Percentiles rank a stretch among this genome's conserved stretches.
These are phyloP conservation scores for Moniliella sp. DNA, from an alignment of 1,284 basidiomycete genomes.

Conservation along the genomic window DNA sequence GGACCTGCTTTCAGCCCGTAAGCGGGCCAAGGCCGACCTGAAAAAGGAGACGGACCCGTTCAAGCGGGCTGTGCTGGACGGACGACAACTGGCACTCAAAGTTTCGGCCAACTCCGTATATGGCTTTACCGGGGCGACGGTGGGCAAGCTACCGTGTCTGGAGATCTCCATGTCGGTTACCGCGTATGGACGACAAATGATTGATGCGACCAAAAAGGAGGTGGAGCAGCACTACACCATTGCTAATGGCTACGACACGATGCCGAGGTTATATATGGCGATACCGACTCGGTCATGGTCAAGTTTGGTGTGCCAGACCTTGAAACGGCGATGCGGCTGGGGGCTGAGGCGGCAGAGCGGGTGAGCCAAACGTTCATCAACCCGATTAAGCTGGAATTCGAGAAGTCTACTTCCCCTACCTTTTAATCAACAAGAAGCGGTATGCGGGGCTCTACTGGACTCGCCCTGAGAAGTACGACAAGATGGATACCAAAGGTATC, in stretches of 20 bases:
- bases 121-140: constrained; percentile 31
- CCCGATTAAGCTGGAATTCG: constrained; percentile 33
- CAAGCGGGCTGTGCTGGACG: constrained; percentile 30
- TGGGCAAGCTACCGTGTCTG: constrained; percentile 30
- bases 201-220: constrained; percentile 25
- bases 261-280: constrained; percentile 30
- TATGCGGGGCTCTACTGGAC: constrained; percentile 34
- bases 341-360: constrained; percentile 76
- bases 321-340: constrained; percentile 35
- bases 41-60: constrained; percentile 33
- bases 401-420: constrained; percentile 33
- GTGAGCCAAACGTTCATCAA: constrained; percentile 39
- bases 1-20: constrained; percentile 23
- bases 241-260: constrained; percentile 31
- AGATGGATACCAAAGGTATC: constrained; percentile 34
- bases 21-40: constrained; percentile 30
- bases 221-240: constrained; percentile 29
- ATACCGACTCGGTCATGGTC: constrained; percentile 34
- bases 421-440: constrained; percentile 33
- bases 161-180: constrained; percentile 34
- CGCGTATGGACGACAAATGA: constrained; percentile 33
- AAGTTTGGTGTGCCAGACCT: constrained; percentile 27
- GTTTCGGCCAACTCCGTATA: constrained; percentile 31
- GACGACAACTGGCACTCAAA: constrained; percentile 30
- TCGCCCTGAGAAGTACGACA: constrained; percentile 25